Conservation (phyloP, 306 rosid species). For the Corylus heterophylla region DNA sequence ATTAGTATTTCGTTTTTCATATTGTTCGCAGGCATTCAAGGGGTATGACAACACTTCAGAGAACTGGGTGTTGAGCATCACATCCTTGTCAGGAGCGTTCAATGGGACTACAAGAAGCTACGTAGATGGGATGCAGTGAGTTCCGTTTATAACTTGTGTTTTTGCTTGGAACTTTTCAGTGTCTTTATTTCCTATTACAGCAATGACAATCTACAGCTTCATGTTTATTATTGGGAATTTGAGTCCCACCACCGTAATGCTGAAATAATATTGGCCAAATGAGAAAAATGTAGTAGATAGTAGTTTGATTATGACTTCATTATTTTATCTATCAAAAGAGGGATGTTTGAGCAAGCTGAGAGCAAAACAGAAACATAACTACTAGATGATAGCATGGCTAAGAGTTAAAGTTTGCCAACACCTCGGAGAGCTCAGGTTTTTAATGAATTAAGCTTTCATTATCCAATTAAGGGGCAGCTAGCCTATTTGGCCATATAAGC, state of each 20-base stretch:
- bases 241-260: neutral
- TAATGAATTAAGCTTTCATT: neutral
- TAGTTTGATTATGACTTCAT: neutral
- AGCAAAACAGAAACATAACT: neutral
- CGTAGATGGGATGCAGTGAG: conserved; percentile 96
- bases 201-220: neutral
- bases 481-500: neutral
- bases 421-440: neutral
- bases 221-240: neutral
- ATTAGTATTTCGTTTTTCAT: conserved; percentile 24
- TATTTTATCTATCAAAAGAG: neutral
- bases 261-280: neutral
- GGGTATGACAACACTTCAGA: conserved; percentile 76
- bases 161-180: neutral
- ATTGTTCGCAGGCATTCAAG: conserved; percentile 62
- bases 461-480: neutral
- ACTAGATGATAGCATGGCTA: neutral
- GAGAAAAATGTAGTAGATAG: neutral
- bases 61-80: conserved; percentile 83
- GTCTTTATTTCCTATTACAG: neutral
- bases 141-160: conserved; percentile 23
- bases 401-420: neutral
- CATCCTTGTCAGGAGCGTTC: conserved; percentile 92
- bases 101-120: conserved; percentile 97
- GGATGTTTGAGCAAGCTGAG: neutral